A percentile compares a stretch with the other conserved stretches of the same genome.
These are phyloP conservation scores for Sonneratia caseolaris DNA, from an alignment of 345 rosid genomes.

Conservation along the genomic window DNA sequence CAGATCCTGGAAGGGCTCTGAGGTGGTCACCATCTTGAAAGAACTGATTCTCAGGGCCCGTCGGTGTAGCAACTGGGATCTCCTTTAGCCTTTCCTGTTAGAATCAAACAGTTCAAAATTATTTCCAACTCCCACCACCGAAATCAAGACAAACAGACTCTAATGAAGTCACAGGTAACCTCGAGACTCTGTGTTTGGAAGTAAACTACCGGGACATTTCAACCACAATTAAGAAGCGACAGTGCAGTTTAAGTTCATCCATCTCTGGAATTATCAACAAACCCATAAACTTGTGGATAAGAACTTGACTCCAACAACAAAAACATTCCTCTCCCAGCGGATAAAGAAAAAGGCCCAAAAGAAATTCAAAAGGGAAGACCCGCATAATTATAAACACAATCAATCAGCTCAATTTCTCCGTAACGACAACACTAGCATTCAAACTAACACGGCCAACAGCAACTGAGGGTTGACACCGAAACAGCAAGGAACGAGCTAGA, in stretches of 20 bases:
- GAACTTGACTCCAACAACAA: neutral
- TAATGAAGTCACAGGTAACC: neutral
- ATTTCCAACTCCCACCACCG: neutral
- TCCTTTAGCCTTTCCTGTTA: constrained; percentile 78
- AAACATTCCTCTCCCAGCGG: neutral
- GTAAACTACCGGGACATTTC: neutral
- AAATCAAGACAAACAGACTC: constrained; percentile 2
- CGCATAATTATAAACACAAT: neutral
- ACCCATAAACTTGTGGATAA: neutral
- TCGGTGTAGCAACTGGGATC: constrained; percentile 49
- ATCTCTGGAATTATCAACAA: neutral
- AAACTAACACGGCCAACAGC: neutral
- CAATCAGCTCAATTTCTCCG: neutral
- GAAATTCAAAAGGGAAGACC: neutral
- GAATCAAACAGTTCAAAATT: constrained; percentile 2
- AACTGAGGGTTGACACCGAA: neutral
- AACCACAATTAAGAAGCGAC: neutral
- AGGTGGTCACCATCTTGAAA: constrained; percentile 32
- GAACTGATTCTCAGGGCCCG: constrained; percentile 39
- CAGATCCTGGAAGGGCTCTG: constrained; percentile 76
- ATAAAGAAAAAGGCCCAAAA: neutral
- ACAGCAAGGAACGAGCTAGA: neutral
- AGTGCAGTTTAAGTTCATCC: neutral
- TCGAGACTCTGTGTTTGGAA: neutral
- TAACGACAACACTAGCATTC: neutral